phyloP scores from a whole-genome alignment of 1,139 yeast species.

The Zygoascus sp. region DNA sequence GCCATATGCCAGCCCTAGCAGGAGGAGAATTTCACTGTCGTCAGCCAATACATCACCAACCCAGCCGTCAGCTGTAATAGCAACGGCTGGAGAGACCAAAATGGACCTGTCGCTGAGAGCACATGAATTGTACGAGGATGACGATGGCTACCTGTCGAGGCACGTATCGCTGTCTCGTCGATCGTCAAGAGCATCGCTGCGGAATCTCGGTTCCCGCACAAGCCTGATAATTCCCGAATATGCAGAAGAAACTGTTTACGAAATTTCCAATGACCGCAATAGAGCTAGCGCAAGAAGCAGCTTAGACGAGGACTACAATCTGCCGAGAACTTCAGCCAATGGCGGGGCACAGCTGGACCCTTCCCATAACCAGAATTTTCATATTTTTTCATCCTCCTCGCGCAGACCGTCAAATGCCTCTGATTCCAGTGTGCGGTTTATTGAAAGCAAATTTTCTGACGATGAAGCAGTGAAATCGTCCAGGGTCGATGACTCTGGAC shows the following conservation, averaged over 20 bases:
- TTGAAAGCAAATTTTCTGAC: not conserved
- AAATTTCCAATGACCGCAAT: not conserved
- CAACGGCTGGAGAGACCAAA: not conserved
- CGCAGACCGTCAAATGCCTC: not conserved
- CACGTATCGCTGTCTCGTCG: not conserved
- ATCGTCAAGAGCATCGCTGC: not conserved
- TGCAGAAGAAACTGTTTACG: not conserved
- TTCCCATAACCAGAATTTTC: too few relatives aligned
- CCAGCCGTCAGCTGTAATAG: not conserved
- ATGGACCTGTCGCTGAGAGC: not conserved
- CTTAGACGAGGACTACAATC: not conserved
- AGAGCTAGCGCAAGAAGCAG: not conserved
- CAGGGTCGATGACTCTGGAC: not conserved
- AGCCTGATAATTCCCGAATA: not conserved
- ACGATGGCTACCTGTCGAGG: conserved; percentile 5
- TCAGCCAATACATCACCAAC: not conserved
- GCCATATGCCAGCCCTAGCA: not conserved
- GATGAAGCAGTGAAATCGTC: not conserved
- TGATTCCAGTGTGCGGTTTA: conserved; percentile 2
- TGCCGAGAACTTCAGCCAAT: too few relatives aligned
- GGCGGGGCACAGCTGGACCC: too few relatives aligned
- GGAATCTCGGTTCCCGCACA: not conserved
- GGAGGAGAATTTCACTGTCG: not conserved
- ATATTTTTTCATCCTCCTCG: not conserved
- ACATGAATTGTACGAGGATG: conserved; percentile 8